A percentile compares a stretch with the other conserved stretches of the same genome.
Evolutionary conservation across 2,329 filamentous ascomycete genomes (phyloP).

Genomic region (Scedosporium boydii): DNA sequence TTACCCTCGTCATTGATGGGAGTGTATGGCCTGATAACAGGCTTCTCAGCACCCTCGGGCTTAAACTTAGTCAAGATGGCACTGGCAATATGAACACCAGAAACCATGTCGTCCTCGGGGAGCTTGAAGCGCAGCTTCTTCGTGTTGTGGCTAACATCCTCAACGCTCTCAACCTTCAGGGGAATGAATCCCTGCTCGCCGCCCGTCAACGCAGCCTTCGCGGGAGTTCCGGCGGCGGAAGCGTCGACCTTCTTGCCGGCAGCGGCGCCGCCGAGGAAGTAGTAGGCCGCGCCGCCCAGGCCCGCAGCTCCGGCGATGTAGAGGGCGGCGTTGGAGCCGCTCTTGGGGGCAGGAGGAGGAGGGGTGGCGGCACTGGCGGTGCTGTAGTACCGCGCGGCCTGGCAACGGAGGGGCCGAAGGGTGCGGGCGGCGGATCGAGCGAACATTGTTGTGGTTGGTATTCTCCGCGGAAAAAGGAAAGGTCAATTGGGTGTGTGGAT

Average conservation of each 20-base stretch:
- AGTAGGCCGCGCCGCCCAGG: slow-evolving; percentile 49
- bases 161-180: slow-evolving; percentile 68
- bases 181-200: slow-evolving; percentile 84
- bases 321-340: slow-evolving; percentile 48
- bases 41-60: slow-evolving; percentile 72
- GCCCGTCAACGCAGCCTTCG: slow-evolving; percentile 56
- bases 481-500: not conserved
- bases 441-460: slow-evolving; percentile 41
- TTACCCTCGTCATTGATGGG: slow-evolving; percentile 77
- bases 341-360: slow-evolving; percentile 41
- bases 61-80: slow-evolving; percentile 90
- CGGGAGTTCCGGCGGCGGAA: slow-evolving; percentile 29
- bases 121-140: slow-evolving; percentile 87
- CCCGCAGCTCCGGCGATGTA: slow-evolving; percentile 51
- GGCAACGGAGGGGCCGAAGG: slow-evolving; percentile 50
- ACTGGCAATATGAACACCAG: slow-evolving; percentile 73
- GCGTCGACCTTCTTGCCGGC: slow-evolving; percentile 48
- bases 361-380: slow-evolving; percentile 37
- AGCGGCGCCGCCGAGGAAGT: slow-evolving; percentile 30
- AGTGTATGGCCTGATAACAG: slow-evolving; percentile 85
- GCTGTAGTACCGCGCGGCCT: slow-evolving; percentile 56
- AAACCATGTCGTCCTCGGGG: slow-evolving; percentile 73
- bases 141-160: slow-evolving; percentile 85
- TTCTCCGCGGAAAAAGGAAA: not conserved
- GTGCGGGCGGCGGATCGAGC: slow-evolving; percentile 55